Conservation (phyloP, 23 red algal genomes). For the Chondrus crispus region DNA sequence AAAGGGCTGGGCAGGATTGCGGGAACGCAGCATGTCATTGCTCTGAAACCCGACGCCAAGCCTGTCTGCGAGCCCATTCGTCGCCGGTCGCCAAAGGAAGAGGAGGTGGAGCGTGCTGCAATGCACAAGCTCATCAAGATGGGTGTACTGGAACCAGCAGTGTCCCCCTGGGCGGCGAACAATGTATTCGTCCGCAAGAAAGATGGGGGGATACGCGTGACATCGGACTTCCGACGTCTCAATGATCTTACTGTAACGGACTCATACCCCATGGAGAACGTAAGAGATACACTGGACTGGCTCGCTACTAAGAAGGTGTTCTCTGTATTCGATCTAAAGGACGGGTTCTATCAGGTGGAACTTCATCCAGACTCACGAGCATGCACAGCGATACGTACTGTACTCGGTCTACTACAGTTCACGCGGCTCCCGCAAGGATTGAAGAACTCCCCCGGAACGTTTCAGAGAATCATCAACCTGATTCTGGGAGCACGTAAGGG, state of each 20-base stretch:
- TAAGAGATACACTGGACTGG: constrained; percentile 2
- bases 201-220: constrained; percentile 2
- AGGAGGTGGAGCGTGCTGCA: neutral
- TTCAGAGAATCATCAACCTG: neutral
- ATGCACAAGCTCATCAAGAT: neutral
- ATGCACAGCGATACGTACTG: neutral
- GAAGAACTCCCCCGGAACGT: neutral
- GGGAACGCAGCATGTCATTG: neutral
- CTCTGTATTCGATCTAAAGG: constrained; percentile 43
- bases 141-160: neutral
- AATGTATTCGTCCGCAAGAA: constrained; percentile 7
- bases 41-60: constrained; percentile 3
- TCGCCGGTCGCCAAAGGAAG: neutral
- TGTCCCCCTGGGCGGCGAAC: neutral
- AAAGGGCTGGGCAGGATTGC: neutral
- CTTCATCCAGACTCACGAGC: neutral
- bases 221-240: constrained; percentile 32
- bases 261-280: neutral
- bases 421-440: neutral
- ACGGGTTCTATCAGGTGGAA: constrained; percentile 34
- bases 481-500: neutral
- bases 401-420: constrained; percentile 8
- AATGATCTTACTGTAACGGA: constrained; percentile 11
- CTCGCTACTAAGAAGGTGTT: constrained; percentile 16
- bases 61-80: neutral